These are phyloP conservation scores for Cyberlindnera galapagoensis DNA, from an alignment of 805 yeast species.

Conservation along the genomic window DNA sequence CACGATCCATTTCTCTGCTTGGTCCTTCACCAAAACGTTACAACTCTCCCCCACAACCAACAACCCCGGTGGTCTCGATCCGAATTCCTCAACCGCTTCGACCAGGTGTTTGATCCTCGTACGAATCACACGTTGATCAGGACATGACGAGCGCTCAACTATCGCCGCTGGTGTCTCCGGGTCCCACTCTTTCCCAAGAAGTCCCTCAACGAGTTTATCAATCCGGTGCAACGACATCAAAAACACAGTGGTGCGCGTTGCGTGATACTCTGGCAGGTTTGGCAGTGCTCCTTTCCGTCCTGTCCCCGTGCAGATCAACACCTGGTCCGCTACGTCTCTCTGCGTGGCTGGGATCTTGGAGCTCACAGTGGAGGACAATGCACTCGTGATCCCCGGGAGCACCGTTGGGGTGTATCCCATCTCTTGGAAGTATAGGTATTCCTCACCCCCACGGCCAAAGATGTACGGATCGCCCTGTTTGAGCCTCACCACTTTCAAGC, in stretches of 20 bases:
- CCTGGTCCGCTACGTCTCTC: constrained; percentile 87
- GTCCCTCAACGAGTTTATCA: constrained; percentile 40
- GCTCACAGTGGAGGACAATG: constrained; percentile 78
- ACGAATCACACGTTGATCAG: constrained; percentile 82
- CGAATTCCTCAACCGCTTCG: constrained; percentile 66
- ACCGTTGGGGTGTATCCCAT: constrained; percentile 71
- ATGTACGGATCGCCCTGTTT: constrained; percentile 98
- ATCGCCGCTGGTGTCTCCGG: constrained; percentile 70
- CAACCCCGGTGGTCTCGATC: constrained; percentile 90
- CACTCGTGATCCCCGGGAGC: constrained; percentile 84
- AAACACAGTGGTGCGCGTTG: constrained; percentile 75
- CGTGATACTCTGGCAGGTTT: constrained; percentile 63
- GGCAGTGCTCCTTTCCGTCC: constrained; percentile 86
- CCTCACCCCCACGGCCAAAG: constrained; percentile 96
- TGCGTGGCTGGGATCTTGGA: constrained; percentile 89
- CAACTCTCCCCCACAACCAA: constrained; percentile 80
- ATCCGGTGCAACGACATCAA: constrained; percentile 85
- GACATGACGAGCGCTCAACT: constrained; percentile 87
- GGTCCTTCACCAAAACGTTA: constrained; percentile 32
- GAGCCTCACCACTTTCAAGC: constrained; percentile 76
- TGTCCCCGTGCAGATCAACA: constrained; percentile 89
- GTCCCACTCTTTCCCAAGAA: constrained; percentile 60
- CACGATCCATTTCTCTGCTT: constrained; percentile 23
- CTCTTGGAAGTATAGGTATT: constrained; percentile 56
- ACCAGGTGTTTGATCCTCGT: constrained; percentile 63